phyloP scores from a whole-genome alignment of 2,329 filamentous ascomycete genomes.

The Pestalotiopsis sp. region DNA sequence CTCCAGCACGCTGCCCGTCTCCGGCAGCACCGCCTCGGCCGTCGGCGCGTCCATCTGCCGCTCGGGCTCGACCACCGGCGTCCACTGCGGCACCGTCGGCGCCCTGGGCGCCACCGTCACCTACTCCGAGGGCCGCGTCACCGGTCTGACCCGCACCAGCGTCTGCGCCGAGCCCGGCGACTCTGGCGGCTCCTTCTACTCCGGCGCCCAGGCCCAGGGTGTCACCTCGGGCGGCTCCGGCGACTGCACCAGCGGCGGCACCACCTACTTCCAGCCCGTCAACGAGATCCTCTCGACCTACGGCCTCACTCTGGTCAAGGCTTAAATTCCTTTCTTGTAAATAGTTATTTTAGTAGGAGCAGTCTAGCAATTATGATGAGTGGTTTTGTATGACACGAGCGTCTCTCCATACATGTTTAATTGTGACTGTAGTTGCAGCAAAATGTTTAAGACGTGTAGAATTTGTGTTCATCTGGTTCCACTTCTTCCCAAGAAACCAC shows the following conservation, averaged over 20 bases:
- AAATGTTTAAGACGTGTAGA: no score
- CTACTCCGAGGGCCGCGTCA: conserved; percentile 41
- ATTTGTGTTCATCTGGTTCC: no score
- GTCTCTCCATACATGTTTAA: no score
- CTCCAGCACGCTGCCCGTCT: conserved; percentile 32
- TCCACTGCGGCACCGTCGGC: conserved; percentile 40
- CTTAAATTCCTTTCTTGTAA: conserved; percentile 17
- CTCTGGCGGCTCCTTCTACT: conserved; percentile 43
- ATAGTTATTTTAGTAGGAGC: not conserved
- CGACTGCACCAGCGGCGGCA: conserved; percentile 38
- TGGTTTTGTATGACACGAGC: not conserved
- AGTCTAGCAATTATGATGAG: not conserved
- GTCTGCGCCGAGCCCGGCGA: conserved; percentile 45
- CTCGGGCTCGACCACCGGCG: conserved; percentile 43
- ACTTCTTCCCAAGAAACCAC: no score
- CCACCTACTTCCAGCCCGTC: conserved; percentile 44
- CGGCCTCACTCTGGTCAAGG: conserved; percentile 31
- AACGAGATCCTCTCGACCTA: conserved; percentile 43
- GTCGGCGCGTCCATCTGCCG: conserved; percentile 41
- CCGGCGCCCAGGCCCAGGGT: conserved; percentile 43
- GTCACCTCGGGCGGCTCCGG: conserved; percentile 43
- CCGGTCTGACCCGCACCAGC: conserved; percentile 41
- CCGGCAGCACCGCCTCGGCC: conserved; percentile 39
- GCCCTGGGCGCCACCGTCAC: conserved; percentile 36
- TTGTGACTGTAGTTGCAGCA: no score